A percentile compares a stretch with the other conserved stretches of the same genome.
Evolutionary conservation across 2,329 filamentous ascomycete species (phyloP).

Genomic region (Ceratocystis cacaofunesta): DNA sequence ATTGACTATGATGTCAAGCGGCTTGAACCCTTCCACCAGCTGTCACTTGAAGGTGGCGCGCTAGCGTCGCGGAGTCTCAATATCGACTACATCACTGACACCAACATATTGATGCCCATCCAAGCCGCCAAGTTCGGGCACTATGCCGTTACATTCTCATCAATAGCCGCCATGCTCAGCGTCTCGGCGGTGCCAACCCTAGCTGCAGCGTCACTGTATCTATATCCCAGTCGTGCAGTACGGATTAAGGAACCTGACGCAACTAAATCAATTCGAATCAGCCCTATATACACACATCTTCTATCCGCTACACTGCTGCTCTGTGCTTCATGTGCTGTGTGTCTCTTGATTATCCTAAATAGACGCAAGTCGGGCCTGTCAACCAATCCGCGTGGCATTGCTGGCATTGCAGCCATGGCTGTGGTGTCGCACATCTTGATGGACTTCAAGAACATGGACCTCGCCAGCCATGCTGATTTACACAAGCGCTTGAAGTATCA

Average conservation of each 20-base stretch:
- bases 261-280: constrained; percentile 41
- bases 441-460: constrained; percentile 60
- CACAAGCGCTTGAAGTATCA: constrained; percentile 50
- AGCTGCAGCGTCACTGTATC: constrained; percentile 45
- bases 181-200: constrained; percentile 55
- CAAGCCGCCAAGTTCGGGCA: constrained; percentile 47
- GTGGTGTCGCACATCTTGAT: constrained; percentile 57
- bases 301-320: constrained; percentile 41
- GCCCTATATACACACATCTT: constrained; percentile 44
- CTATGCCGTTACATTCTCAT: constrained; percentile 53
- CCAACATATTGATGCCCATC: constrained; percentile 50
- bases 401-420: constrained; percentile 61
- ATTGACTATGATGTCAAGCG: constrained; percentile 51
- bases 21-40: constrained; percentile 52
- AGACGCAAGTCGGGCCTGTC: constrained; percentile 49
- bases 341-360: constrained; percentile 46
- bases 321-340: constrained; percentile 41
- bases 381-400: constrained; percentile 56
- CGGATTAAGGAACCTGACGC: constrained; percentile 29
- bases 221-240: constrained; percentile 36
- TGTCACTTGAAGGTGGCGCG: constrained; percentile 45
- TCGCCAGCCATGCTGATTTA: constrained; percentile 49
- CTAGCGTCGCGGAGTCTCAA: constrained; percentile 53
- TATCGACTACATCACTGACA: constrained; percentile 57
- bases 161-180: constrained; percentile 48